Evolutionary conservation across 352 stramenopile genomes (phyloP), one percentile per base, ranked within the genome.

Genomic region (Albugo candida): DNA sequence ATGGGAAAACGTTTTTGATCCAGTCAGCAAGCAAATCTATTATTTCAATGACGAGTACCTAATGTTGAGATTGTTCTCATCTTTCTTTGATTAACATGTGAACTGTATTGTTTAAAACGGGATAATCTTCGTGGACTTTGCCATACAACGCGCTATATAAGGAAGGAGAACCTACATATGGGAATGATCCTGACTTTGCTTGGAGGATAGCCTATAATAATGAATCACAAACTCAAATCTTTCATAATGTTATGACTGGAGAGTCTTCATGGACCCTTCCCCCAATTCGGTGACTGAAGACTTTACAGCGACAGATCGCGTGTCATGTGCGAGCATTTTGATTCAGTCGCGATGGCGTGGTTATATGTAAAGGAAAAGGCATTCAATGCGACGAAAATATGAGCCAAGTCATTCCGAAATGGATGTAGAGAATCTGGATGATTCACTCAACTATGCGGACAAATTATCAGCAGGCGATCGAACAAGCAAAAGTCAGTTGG

Each of bases 201-300:
- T 86, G 74, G 74, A 54, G 64, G 14, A 59, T 81, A 41, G 63
- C 64, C 13, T 79, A 81, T 31, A 70, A 86, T 41, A 63, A 83
- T 41, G 57, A 56, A n/a, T 82, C 74, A 11, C 67, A 83, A 42
- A 73, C 55, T 3, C 51, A 51, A 4, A 83, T 82, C 45, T 86
- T 81, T 59, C 80, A 81, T 59, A 72, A 86, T 43, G 50, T 65
- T 5, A 48, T 63, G 45, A 83, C 74, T 5, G 69, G 70, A 13
- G 70, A 83, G 45, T 81, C 69, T 1, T 71, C 69, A 16, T 86
- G 71, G 74, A 77, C 60, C n/a, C 49, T 62, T 11, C 72, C n/a
- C n/a, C 70, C 1, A 1, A 43, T n/a, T 12, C 17, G 14, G 14
- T 50, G 6, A n/a, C 19, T 12, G 45, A 50, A n/a, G 13, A n/a